Evolutionary conservation across 306 rosid genomes (phyloP).

Genomic region (Hippophae tibetana): DNA sequence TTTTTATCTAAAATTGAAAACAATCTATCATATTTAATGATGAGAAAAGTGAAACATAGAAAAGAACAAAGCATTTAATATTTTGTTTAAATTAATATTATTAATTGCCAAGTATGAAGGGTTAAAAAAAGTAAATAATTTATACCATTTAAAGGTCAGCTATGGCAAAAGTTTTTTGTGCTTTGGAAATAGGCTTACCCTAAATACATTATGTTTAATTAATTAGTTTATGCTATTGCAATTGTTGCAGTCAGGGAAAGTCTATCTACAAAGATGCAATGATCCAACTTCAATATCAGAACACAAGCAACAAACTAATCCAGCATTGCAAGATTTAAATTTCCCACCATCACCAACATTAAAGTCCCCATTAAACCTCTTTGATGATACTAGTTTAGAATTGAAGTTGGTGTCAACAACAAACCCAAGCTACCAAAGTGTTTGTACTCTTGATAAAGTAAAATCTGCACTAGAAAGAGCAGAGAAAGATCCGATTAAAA

Average conservation of each 20-base stretch:
- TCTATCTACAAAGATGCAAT: slow-evolving; percentile 60
- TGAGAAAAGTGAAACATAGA: too few relatives aligned
- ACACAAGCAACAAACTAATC: slow-evolving; percentile 26
- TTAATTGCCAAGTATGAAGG: too few relatives aligned
- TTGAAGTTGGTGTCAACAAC: slow-evolving; percentile 46
- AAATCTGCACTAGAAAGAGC: slow-evolving; percentile 88
- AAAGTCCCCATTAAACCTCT: slow-evolving; percentile 45
- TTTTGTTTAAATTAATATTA: too few relatives aligned
- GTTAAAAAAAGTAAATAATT: too few relatives aligned
- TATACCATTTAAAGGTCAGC: too few relatives aligned
- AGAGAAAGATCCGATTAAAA: slow-evolving; percentile 69
- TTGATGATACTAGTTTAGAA: slow-evolving; percentile 59
- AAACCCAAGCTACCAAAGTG: slow-evolving; percentile 57
- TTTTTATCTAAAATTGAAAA: too few relatives aligned
- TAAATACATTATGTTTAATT: neutral
- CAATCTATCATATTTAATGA: too few relatives aligned
- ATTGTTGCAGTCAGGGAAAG: slow-evolving; percentile 77
- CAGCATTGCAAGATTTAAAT: slow-evolving; percentile 58
- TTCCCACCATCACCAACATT: slow-evolving; percentile 58
- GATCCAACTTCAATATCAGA: slow-evolving; percentile 25
- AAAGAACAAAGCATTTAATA: too few relatives aligned
- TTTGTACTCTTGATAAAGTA: slow-evolving; percentile 91
- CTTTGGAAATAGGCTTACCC: too few relatives aligned
- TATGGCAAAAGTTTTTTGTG: too few relatives aligned
- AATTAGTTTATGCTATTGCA: neutral